phyloP scores from a whole-genome alignment of 1,284 basidiomycete species.

The Chondrostereum purpureum region DNA sequence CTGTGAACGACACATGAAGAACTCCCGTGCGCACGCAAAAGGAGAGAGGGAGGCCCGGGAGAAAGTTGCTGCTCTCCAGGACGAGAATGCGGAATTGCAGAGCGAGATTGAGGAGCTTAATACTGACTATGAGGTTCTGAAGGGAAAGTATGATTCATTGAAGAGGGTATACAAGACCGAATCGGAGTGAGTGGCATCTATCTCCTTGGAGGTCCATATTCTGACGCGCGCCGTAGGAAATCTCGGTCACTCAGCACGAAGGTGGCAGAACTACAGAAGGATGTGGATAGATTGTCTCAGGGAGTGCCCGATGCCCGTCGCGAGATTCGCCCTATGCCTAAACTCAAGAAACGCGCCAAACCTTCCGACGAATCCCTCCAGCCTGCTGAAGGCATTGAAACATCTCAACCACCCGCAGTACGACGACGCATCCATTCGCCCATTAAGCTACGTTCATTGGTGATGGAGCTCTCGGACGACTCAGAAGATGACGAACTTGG shows the following conservation, averaged over 20 bases:
- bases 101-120: neutral
- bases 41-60: constrained; percentile 6
- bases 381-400: neutral
- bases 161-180: constrained; percentile 2
- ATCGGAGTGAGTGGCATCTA: neutral
- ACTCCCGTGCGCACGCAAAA: constrained; percentile 9
- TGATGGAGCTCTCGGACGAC: no score
- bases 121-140: constrained; percentile 4
- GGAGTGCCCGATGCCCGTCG: no score
- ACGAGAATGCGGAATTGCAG: constrained; percentile 1
- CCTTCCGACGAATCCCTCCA: neutral
- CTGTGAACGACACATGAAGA: constrained; percentile 12
- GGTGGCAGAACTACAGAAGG: no score
- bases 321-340: no score
- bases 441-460: no score
- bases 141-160: constrained; percentile 1
- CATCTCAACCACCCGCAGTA: neutral
- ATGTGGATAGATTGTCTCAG: no score
- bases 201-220: no score
- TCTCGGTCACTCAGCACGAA: no score
- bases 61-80: constrained; percentile 9
- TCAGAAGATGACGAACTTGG: no score
- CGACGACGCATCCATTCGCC: neutral
- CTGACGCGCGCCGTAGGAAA: no score
- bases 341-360: neutral